These are phyloP conservation scores for Apophysomyces elegans DNA, from an alignment of 371 early-diverging fungal genomes.

Conservation along the genomic window DNA sequence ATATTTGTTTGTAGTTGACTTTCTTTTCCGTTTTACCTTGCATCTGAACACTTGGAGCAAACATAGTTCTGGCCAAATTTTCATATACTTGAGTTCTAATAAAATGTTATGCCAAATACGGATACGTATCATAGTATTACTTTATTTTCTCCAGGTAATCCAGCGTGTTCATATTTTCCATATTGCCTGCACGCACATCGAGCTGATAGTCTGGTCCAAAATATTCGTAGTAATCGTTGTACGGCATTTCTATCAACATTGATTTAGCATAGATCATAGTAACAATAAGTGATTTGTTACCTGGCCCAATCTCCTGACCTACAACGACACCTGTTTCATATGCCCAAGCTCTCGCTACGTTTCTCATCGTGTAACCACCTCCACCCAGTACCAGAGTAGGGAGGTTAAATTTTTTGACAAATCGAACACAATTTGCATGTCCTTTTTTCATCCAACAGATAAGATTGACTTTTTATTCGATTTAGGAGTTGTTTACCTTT, in stretches of 20 bases:
- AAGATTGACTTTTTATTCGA: too few species aligned
- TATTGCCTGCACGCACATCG: constrained; percentile 85
- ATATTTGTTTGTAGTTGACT: background rate
- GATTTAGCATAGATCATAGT: background rate
- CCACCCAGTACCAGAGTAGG: constrained; percentile 98
- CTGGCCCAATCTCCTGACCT: constrained; percentile 71
- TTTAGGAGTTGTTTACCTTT: constrained; percentile 50
- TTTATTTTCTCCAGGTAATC: constrained; percentile 84
- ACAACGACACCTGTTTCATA: constrained; percentile 97
- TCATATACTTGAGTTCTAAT: constrained; percentile 63
- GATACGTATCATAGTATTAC: constrained; percentile 23
- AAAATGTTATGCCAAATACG: background rate
- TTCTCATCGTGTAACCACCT: constrained; percentile 99
- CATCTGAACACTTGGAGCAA: constrained; percentile 75
- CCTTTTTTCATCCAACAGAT: constrained; percentile 48
- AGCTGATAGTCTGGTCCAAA: constrained; percentile 87
- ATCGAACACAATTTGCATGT: constrained; percentile 93
- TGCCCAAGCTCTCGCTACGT: constrained; percentile 98
- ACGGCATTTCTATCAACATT: constrained; percentile 63
- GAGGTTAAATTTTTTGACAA: constrained; percentile 90
- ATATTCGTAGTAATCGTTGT: constrained; percentile 86
- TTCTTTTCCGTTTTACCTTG: constrained; percentile 35
- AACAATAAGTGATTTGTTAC: constrained; percentile 26
- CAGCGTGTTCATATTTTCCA: constrained; percentile 86
- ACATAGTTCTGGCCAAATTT: constrained; percentile 76